Evolutionary conservation across 345 rosid species (phyloP), one percentile per base, ranked within the genome.

Genomic region (Murraya paniculata): DNA sequence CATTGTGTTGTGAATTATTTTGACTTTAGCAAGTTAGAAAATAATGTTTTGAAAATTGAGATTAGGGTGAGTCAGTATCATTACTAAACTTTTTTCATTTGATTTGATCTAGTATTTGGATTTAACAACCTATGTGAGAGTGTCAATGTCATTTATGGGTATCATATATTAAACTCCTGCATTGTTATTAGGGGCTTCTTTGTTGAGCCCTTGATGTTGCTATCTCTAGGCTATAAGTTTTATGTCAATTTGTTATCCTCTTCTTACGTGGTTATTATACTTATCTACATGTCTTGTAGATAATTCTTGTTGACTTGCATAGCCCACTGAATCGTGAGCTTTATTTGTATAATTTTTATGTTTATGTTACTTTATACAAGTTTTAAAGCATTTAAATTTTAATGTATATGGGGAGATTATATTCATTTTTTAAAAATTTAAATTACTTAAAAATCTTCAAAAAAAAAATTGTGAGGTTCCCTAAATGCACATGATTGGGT

Each of bases 271-370:
- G 55, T 76, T 75, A 8, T 24, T 25, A 14, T 45, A 21, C 11
- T 27, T 21, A 16, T 25, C 9, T 9, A 27, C 27, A 30, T 25
- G 8, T 28, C 18, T 25, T 3, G 5, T 31, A 4, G 36, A 28
- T 11, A 19, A 14, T 30, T 25, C 55, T 69, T 69, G 6, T 81
- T 61, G 39, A 16, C 68, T 19, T 78, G 74, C 82, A 78, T 79
- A 81, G 80, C 48, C 56, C 67, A 72, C 71, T 39, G 59, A 76
- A n/a, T n/a, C n/a, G n/a, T n/a, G n/a, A n/a, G n/a, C n/a, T n/a
- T n/a, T n/a, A n/a, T n/a, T n/a, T n/a, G n/a, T n/a, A n/a, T n/a
- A n/a, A n/a, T n/a, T n/a, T n/a, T n/a, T n/a, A n/a, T n/a, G n/a
- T n/a, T n/a, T n/a, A n/a, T n/a, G n/a, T n/a, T n/a, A n/a, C n/a